Evolutionary conservation across 1,284 basidiomycete genomes (phyloP).

Genomic region (Amylostereum chailletii): DNA sequence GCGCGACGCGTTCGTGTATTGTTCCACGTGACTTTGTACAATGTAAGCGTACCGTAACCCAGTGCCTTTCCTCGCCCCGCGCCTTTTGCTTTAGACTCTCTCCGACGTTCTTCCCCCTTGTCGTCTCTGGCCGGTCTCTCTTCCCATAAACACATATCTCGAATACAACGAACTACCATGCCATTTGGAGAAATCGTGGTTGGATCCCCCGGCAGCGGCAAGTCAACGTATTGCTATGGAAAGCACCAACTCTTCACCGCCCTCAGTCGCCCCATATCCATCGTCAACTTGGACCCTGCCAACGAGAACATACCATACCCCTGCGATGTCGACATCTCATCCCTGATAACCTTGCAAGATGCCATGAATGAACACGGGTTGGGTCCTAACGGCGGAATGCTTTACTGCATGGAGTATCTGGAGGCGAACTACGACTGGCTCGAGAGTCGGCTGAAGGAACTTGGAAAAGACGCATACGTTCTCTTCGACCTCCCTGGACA

Average conservation of each 20-base stretch:
- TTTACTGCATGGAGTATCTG: conserved; percentile 97
- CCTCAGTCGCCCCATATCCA: conserved; percentile 74
- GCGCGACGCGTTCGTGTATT: too few species aligned
- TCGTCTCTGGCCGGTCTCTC: too few species aligned
- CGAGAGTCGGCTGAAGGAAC: conserved; percentile 58
- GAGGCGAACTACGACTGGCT: conserved; percentile 97
- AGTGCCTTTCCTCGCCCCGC: too few species aligned
- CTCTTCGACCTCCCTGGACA: conserved; percentile 97
- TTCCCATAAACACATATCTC: too few species aligned
- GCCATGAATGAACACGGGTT: conserved; percentile 83
- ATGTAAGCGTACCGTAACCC: too few species aligned
- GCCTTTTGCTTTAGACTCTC: too few species aligned
- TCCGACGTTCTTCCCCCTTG: too few species aligned
- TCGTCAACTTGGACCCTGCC: conserved; percentile 96
- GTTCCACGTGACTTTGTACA: too few species aligned
- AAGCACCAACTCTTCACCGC: conserved; percentile 90
- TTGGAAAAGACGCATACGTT: conserved; percentile 74
- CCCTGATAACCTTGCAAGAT: conserved; percentile 82
- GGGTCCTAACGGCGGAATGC: conserved; percentile 95
- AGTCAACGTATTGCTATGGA: conserved; percentile 91
- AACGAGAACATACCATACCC: conserved; percentile 89
- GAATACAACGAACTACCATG: conserved; percentile 30
- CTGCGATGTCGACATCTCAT: conserved; percentile 80
- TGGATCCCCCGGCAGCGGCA: conserved; percentile 88
- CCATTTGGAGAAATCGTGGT: conserved; percentile 85